Conservation (phyloP, 2,329 filamentous ascomycete genomes). For the Leptographium procerum region DNA sequence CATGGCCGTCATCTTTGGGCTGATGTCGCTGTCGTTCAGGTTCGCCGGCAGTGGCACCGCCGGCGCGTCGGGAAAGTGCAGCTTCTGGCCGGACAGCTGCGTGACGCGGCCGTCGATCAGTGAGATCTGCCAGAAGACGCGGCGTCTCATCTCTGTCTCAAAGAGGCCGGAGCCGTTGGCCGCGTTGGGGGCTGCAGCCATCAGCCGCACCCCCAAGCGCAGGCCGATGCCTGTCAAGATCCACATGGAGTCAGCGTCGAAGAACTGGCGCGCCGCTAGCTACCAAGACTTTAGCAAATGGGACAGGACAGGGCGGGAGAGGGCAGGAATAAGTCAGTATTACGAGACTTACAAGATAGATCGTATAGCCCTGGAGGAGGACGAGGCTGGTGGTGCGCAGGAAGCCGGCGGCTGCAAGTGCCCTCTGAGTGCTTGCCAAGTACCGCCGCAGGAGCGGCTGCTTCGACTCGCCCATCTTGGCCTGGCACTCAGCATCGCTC, state of each 20-base stretch:
- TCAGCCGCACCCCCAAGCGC: constrained; percentile 37
- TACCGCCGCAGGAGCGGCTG: constrained; percentile 17
- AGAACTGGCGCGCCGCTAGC: constrained; percentile 21
- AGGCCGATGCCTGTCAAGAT: constrained; percentile 46
- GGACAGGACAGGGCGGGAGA: neutral
- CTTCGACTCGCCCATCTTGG: constrained; percentile 3
- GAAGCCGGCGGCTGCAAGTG: constrained; percentile 45
- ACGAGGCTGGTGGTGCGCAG: constrained; percentile 42
- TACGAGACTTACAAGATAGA: constrained; percentile 31
- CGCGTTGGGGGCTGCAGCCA: constrained; percentile 30
- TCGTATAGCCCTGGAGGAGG: constrained; percentile 44
- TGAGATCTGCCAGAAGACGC: constrained; percentile 48
- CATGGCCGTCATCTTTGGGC: constrained; percentile 28
- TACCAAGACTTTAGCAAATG: constrained; percentile 7
- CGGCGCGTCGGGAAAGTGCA: neutral
- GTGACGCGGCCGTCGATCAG: constrained; percentile 36
- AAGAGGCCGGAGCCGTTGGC: constrained; percentile 37
- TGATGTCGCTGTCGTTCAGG: constrained; percentile 37
- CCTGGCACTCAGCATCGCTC: constrained; percentile 33
- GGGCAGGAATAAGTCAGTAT: no score
- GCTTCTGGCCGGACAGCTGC: constrained; percentile 7
- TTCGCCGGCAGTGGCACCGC: constrained; percentile 22
- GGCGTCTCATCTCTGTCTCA: constrained; percentile 45
- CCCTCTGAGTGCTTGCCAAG: constrained; percentile 37
- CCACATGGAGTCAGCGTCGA: constrained; percentile 41